A percentile compares a stretch with the other conserved stretches of the same genome.
These are phyloP conservation scores for Leccinum truebloodii DNA, from an alignment of 768 basidiomycete genomes.

Conservation along the genomic window DNA sequence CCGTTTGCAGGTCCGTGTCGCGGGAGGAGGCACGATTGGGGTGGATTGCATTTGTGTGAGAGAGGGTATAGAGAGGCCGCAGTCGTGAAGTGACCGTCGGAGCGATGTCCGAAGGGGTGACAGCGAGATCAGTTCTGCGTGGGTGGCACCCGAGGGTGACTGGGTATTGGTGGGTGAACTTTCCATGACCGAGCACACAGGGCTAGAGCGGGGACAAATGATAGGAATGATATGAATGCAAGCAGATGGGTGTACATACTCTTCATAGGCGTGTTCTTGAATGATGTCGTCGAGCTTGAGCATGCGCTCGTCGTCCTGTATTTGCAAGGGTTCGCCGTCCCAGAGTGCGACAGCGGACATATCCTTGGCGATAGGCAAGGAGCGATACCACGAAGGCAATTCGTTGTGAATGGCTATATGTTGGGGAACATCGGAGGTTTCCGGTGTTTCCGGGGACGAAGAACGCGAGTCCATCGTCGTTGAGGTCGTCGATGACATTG, in stretches of 20 bases:
- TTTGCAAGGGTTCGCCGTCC: conserved; percentile 45
- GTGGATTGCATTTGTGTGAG: conserved; percentile 49
- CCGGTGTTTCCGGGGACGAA: conserved; percentile 71
- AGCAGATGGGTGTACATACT: conserved; percentile 46
- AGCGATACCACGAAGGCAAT: conserved; percentile 58
- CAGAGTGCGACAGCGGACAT: conserved; percentile 41
- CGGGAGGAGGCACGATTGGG: conserved; percentile 69
- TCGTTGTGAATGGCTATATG: conserved; percentile 51
- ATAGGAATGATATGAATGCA: conserved; percentile 1
- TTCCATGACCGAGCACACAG: conserved; percentile 24
- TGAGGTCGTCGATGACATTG: conserved; percentile 53
- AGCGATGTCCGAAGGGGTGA: conserved; percentile 36
- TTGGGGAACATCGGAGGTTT: conserved; percentile 55
- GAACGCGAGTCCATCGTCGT: conserved; percentile 61
- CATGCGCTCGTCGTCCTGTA: conserved; percentile 55
- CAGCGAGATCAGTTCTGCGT: conserved; percentile 32
- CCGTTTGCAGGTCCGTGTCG: conserved; percentile 54
- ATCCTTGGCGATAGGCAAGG: conserved; percentile 45
- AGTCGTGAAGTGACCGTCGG: conserved; percentile 28
- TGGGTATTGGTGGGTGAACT: conserved; percentile 12
- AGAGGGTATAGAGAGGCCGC: conserved; percentile 34
- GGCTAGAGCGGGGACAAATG: conserved; percentile 11
- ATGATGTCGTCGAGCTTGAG: conserved; percentile 73
- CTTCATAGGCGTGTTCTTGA: conserved; percentile 73
- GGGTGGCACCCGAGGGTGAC: conserved; percentile 34